Conservation (phyloP, 2,329 filamentous ascomycete genomes). For the Corynespora cassiicola region DNA sequence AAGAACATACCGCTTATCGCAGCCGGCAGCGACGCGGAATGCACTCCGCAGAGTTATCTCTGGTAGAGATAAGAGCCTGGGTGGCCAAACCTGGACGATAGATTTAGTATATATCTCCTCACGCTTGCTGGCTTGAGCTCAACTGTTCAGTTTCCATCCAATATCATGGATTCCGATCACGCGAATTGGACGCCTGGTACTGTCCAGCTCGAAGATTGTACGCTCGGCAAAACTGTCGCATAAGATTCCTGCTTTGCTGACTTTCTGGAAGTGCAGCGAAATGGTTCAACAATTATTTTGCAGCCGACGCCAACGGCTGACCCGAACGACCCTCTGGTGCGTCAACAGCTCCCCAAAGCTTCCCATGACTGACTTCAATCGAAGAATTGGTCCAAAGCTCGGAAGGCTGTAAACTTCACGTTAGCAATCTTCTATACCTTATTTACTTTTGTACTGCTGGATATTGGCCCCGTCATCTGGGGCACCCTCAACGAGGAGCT, state of each 20-base stretch:
- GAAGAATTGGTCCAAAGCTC: constrained; percentile 51
- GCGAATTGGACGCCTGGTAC: constrained; percentile 20
- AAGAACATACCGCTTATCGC: no score
- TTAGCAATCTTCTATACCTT: constrained; percentile 52
- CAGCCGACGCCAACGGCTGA: constrained; percentile 16
- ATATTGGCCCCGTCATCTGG: constrained; percentile 53
- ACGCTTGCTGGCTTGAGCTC: no score
- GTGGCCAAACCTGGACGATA: no score
- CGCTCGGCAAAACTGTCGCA: neutral
- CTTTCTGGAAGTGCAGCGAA: constrained; percentile 9
- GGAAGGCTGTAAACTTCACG: constrained; percentile 52
- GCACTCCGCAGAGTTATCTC: no score
- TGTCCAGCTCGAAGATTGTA: constrained; percentile 12
- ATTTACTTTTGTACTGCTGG: constrained; percentile 51
- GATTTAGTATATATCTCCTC: no score
- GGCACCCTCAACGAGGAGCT: constrained; percentile 51
- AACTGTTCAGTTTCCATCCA: no score
- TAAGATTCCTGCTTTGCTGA: constrained; percentile 2
- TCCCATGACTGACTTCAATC: no score
- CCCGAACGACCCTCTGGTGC: constrained; percentile 17
- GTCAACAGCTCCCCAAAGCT: no score
- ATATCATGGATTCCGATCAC: no score
- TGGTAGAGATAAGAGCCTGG: no score
- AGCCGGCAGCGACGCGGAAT: no score
- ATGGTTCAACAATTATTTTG: constrained; percentile 9